Conservation (phyloP, 2,329 filamentous ascomycete genomes). For the Rutstroemia sydowiana region DNA sequence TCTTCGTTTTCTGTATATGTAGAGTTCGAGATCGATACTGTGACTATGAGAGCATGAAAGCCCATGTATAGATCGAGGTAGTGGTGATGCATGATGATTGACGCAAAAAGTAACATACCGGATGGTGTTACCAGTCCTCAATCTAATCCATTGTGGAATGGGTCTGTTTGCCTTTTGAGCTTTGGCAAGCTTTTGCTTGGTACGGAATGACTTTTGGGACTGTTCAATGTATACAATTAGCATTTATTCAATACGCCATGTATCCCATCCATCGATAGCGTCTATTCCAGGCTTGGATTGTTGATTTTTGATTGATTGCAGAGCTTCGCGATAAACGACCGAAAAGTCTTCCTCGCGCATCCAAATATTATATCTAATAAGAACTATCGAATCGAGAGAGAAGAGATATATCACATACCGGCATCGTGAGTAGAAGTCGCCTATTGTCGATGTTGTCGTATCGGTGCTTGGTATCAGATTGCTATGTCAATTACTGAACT, state of each 20-base stretch:
- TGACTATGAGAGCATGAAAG: no score
- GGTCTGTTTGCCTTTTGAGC: constrained; percentile 99
- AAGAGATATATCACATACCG: constrained; percentile 36
- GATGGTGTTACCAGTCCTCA: constrained; percentile 98
- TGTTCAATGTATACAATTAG: constrained; percentile 36
- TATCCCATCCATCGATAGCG: constrained; percentile 9
- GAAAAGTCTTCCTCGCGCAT: constrained; percentile 1
- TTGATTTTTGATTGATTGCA: neutral
- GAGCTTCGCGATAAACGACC: neutral
- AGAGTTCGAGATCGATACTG: neutral
- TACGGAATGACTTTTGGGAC: constrained; percentile 99
- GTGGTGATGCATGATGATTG: neutral
- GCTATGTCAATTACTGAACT: neutral
- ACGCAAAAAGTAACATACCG: constrained; percentile 52
- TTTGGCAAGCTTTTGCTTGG: constrained; percentile 99
- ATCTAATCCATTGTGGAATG: constrained; percentile 99
- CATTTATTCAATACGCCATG: constrained; percentile 14
- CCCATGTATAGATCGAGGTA: no score
- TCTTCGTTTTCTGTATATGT: neutral
- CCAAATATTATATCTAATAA: no score
- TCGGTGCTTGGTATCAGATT: constrained; percentile 5
- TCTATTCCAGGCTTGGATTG: neutral
- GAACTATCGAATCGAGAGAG: neutral
- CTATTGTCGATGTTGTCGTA: constrained; percentile 25
- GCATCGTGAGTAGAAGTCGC: constrained; percentile 44